Percentiles rank a stretch among this genome's conserved stretches.
These are phyloP conservation scores for Trichoderma oligosporum DNA, from an alignment of 2,329 filamentous ascomycete genomes.

Conservation along the genomic window DNA sequence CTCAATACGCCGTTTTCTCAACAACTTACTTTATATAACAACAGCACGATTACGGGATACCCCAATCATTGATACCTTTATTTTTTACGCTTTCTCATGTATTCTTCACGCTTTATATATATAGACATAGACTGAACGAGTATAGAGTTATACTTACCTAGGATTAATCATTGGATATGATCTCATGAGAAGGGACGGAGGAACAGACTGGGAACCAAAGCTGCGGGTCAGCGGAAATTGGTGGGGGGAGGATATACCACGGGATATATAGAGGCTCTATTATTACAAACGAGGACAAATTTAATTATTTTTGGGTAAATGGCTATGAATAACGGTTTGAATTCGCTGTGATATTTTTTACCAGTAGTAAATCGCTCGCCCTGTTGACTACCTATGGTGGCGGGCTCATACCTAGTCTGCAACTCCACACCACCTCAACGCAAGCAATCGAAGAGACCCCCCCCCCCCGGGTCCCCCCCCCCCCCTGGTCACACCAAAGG, in stretches of 20 bases:
- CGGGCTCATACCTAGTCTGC: too few species aligned
- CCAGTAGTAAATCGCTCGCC: too few species aligned
- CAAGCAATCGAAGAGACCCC: too few species aligned
- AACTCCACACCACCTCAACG: too few species aligned
- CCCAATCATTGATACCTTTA: conserved; percentile 15
- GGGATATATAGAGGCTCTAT: conserved; percentile 11
- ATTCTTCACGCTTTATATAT: conserved; percentile 9
- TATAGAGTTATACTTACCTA: background rate
- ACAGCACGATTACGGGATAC: conserved; percentile 9
- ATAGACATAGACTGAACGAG: conserved; percentile 16
- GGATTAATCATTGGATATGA: conserved; percentile 12
- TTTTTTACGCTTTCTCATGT: conserved; percentile 9
- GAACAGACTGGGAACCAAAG: background rate
- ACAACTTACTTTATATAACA: background rate
- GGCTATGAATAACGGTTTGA: too few species aligned
- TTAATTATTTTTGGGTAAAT: background rate
- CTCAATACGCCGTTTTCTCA: conserved; percentile 9
- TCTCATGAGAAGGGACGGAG: conserved; percentile 12
- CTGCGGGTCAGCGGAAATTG: conserved; percentile 13
- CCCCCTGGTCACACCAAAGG: too few species aligned
- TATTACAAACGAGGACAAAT: background rate
- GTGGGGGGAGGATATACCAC: conserved; percentile 12
- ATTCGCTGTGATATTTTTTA: too few species aligned
- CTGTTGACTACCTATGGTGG: too few species aligned
- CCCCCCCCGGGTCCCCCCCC: too few species aligned